Base-by-base conservation (phyloP, 805 yeast genomes). In the Candida easanensis region DNA sequence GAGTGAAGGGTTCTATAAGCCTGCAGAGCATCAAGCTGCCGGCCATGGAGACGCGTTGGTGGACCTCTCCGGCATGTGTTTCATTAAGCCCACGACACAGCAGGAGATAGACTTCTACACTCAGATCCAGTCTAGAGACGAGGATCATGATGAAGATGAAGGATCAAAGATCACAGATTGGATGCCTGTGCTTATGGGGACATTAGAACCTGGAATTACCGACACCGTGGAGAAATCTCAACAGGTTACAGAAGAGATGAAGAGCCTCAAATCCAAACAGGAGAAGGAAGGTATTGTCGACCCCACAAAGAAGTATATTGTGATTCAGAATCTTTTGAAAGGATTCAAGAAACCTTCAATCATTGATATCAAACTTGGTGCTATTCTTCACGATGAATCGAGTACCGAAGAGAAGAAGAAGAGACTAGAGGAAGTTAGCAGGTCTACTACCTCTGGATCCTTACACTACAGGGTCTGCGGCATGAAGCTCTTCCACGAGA, bases 31-130 rank as follows among this genome's bases (percentile, higher is more conserved):
- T 57, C 84, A 81, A 63, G 98, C 93, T 3, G 98, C 97, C 0
- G 99, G 99, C 5, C 99, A 91, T 57, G 86, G 73, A 5, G 98
- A 96, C 0, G 76, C 84, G 3, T 53, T 88, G 41, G 75, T 77
- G 10, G 80, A 80, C 49, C 73, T 62, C 6, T 77, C 76, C 32
- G 95, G 89, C 0, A 64, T 77, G 7, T 65, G 91, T 14, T 84
- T 90, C 51, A 77, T 87, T 43, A 91, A 93, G 62, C 81, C 82
- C 0, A 70, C 90, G 0, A 59, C 66, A 0, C 63, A 62, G 20
- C 79, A 77, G 51, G 99, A 91, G 62, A 62, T 84, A 22, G 80
- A 76, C n/a, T 93, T 93, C 62, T 91, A 93, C 58, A 65, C 71
- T 18, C 50, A 61, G 18, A 44, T 63, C 7, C 61, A 63, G 47